Conservation (phyloP, 768 basidiomycete species). For the Termitomyces sp. region DNA sequence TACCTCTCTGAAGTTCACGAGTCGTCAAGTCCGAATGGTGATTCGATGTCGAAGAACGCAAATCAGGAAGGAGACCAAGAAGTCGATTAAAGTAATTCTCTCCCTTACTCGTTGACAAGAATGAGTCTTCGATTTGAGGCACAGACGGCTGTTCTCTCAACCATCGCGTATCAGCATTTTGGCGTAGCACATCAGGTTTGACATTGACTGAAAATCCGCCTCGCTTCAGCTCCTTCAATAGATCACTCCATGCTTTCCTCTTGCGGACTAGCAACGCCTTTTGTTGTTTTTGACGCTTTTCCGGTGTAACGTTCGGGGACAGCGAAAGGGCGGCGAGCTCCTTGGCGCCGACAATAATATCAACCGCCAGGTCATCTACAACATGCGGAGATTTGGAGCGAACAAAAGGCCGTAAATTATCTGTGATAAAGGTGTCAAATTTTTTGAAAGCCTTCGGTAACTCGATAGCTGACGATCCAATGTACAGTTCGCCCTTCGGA, state of each 20-base stretch:
- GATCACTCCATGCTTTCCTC: slow-evolving; percentile 84
- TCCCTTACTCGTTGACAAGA: slow-evolving; percentile 29
- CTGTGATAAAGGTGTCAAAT: slow-evolving; percentile 40
- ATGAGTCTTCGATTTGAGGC: slow-evolving; percentile 15
- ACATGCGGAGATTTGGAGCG: slow-evolving; percentile 28
- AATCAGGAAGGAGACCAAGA: slow-evolving; percentile 53
- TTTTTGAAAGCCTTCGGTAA: slow-evolving; percentile 43
- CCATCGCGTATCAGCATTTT: slow-evolving; percentile 52
- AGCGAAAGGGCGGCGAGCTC: slow-evolving; percentile 44
- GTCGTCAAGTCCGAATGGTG: slow-evolving; percentile 84
- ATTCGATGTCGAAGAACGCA: slow-evolving; percentile 53
- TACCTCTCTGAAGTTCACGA: slow-evolving; percentile 79
- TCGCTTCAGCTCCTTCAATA: slow-evolving; percentile 82
- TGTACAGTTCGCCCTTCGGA: slow-evolving; percentile 12
- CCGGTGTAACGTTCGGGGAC: slow-evolving; percentile 34
- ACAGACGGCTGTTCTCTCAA: slow-evolving; percentile 56
- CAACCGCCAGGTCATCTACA: slow-evolving; percentile 51
- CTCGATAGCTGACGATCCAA: slow-evolving; percentile 27
- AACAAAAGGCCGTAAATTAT: slow-evolving; percentile 37
- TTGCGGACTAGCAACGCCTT: slow-evolving; percentile 80
- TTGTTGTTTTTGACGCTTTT: slow-evolving; percentile 52
- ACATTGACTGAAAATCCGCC: slow-evolving; percentile 69
- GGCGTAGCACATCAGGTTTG: slow-evolving; percentile 61
- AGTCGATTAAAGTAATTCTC: slow-evolving; percentile 66
- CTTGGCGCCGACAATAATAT: slow-evolving; percentile 58